phyloP scores from a whole-genome alignment of 805 yeast species.

The Nakazawaea siamensis region DNA sequence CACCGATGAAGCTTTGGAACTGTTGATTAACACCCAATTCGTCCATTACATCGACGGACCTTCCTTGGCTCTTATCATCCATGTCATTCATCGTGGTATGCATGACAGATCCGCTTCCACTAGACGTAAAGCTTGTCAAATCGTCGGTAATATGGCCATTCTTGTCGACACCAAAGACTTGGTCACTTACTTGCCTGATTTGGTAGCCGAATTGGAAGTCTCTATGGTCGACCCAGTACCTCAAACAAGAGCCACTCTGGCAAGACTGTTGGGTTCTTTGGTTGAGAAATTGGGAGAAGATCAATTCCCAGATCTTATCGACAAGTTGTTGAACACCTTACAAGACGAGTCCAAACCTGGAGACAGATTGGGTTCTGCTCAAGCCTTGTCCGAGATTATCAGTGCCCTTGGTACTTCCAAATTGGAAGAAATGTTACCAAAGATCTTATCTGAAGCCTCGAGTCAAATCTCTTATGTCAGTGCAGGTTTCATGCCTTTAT shows the following conservation, averaged over 20 bases:
- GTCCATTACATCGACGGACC: conserved; percentile 99
- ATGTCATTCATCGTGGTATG: conserved; percentile 94
- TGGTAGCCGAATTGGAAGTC: conserved; percentile 75
- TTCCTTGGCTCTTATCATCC: conserved; percentile 88
- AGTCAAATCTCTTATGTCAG: conserved; percentile 51
- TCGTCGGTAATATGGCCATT: conserved; percentile 98
- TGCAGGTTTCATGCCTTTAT: conserved; percentile 87
- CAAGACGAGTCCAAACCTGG: conserved; percentile 76
- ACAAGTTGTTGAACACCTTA: conserved; percentile 66
- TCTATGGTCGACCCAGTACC: conserved; percentile 99
- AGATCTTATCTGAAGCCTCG: conserved; percentile 64
- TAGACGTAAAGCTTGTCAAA: conserved; percentile 91
- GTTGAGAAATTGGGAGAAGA: conserved; percentile 97
- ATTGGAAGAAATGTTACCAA: conserved; percentile 83
- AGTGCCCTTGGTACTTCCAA: conserved; percentile 85
- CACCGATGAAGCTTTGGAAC: conserved; percentile 83
- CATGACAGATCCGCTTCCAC: conserved; percentile 88
- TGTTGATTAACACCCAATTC: conserved; percentile 82
- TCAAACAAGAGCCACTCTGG: conserved; percentile 92
- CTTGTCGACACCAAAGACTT: conserved; percentile 84
- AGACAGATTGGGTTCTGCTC: conserved; percentile 95
- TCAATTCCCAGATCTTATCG: conserved; percentile 84
- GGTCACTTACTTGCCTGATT: conserved; percentile 68
- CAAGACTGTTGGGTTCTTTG: conserved; percentile 91
- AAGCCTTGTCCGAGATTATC: conserved; percentile 89